Percentiles rank a stretch among this genome's conserved stretches.
Conservation (phyloP, 2,329 filamentous ascomycete species). For the Hyphodiscus sp. region DNA sequence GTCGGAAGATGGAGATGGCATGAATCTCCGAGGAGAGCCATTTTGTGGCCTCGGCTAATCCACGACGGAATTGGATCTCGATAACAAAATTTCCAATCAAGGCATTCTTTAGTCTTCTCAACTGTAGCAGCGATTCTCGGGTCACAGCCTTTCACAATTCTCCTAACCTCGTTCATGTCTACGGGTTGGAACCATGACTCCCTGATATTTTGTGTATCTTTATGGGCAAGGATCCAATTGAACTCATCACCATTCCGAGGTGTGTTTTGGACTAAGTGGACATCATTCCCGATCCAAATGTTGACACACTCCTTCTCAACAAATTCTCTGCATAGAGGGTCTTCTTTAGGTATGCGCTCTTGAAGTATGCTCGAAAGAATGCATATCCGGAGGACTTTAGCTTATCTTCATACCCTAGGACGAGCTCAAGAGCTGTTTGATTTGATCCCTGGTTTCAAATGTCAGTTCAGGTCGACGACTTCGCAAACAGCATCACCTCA, state of each 20-base stretch:
- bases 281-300: slow-evolving; percentile 39
- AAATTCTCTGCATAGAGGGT: slow-evolving; percentile 34
- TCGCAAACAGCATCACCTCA: background rate
- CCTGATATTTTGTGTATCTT: slow-evolving; percentile 39
- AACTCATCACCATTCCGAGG: slow-evolving; percentile 38
- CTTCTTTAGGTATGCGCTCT: slow-evolving; percentile 31
- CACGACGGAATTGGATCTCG: slow-evolving; percentile 46
- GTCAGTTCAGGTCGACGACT: too few species aligned
- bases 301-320: slow-evolving; percentile 37
- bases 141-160: slow-evolving; percentile 34
- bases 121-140: slow-evolving; percentile 40
- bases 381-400: slow-evolving; percentile 48
- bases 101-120: slow-evolving; percentile 37
- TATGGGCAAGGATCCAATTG: slow-evolving; percentile 42
- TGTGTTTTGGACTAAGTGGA: slow-evolving; percentile 39
- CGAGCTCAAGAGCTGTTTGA: slow-evolving; percentile 43
- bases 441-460: slow-evolving; percentile 35
- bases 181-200: slow-evolving; percentile 43
- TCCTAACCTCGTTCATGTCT: slow-evolving; percentile 38
- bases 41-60: slow-evolving; percentile 43
- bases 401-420: slow-evolving; percentile 45
- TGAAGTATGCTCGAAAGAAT: slow-evolving; percentile 44
- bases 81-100: slow-evolving; percentile 51
- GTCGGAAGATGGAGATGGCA: slow-evolving; percentile 50
- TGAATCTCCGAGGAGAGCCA: slow-evolving; percentile 46